Evolutionary conservation across 257 asterid genomes (phyloP).

Genomic region (Solanum chmielewskii): DNA sequence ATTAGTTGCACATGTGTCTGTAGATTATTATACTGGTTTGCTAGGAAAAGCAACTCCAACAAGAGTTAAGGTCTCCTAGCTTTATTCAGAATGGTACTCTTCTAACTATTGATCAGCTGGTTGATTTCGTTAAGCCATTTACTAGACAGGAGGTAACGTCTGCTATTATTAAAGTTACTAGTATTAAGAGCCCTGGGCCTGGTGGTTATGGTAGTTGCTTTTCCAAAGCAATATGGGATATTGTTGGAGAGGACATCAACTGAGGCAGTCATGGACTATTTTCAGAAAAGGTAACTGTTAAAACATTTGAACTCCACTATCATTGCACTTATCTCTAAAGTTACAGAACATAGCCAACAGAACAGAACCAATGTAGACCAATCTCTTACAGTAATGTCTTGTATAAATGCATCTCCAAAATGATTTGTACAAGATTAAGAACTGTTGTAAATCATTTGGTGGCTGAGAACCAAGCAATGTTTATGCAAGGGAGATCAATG

Average conservation of each 20-base stretch:
- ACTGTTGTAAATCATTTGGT: background rate
- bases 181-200: background rate
- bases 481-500: background rate
- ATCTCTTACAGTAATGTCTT: background rate
- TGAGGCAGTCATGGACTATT: background rate
- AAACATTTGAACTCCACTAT: background rate
- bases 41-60: background rate
- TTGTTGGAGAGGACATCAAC: background rate
- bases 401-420: background rate
- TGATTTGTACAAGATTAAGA: background rate
- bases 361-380: background rate
- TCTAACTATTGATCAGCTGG: background rate
- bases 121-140: background rate
- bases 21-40: background rate
- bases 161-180: background rate
- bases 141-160: background rate
- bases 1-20: background rate
- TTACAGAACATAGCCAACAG: background rate
- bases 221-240: background rate
- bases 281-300: background rate
- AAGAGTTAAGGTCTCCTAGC: background rate
- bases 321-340: background rate
- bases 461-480: background rate
- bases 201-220: background rate
- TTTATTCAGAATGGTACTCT: background rate